Conservation (phyloP, 2,329 filamentous ascomycete species). For the Aureobasidium zeae region DNA sequence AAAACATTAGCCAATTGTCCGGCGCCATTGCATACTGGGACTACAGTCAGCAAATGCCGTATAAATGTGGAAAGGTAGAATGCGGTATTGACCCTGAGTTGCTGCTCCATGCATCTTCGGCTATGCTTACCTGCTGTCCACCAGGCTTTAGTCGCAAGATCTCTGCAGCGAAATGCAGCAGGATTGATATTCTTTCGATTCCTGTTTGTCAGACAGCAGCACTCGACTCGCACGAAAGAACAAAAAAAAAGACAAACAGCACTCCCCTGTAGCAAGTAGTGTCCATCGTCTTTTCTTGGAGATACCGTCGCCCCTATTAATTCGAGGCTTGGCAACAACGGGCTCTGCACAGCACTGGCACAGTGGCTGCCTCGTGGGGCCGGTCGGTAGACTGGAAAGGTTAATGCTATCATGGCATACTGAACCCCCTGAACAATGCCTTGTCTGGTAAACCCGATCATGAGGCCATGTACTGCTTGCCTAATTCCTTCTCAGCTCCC, state of each 20-base stretch:
- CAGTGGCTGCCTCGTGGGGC: slow-evolving; percentile 9
- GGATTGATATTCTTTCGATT: too few species aligned
- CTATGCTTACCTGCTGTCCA: too few species aligned
- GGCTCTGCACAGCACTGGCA: too few species aligned
- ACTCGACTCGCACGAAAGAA: too few species aligned
- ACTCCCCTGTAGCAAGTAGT: background rate
- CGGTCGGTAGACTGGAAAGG: background rate
- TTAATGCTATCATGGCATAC: background rate
- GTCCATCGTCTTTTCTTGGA: background rate
- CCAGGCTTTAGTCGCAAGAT: too few species aligned
- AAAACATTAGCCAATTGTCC: too few species aligned
- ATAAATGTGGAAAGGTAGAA: background rate
- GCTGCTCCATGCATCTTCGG: slow-evolving; percentile 4
- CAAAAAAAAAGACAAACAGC: too few species aligned
- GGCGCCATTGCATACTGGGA: background rate
- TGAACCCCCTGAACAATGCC: background rate
- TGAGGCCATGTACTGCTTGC: too few species aligned
- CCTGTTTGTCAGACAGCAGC: too few species aligned
- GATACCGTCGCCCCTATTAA: background rate
- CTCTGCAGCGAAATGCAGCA: too few species aligned
- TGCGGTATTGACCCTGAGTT: slow-evolving; percentile 3
- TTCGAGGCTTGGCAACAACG: too few species aligned
- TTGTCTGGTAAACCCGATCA: background rate
- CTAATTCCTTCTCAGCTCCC: background rate
- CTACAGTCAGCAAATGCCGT: slow-evolving; percentile 9